phyloP scores from a whole-genome alignment of 345 rosid species.

The Murraya paniculata region DNA sequence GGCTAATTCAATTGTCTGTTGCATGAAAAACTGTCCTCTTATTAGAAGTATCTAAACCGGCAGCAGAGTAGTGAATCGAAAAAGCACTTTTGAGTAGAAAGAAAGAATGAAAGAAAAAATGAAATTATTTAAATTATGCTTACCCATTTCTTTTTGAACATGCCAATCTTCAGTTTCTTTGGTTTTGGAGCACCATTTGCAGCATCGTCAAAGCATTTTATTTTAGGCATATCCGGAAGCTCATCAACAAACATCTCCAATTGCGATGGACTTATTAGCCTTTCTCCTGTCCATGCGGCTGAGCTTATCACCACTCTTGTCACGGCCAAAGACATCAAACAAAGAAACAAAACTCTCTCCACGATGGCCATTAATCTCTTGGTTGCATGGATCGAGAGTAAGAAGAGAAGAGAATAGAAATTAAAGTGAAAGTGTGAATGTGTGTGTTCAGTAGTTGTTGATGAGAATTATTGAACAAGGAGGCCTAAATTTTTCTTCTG shows the following conservation, averaged over 20 bases:
- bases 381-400: not conserved
- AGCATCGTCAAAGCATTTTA: conserved; percentile 40
- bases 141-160: conserved; percentile 80
- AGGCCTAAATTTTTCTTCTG: not conserved
- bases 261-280: conserved; percentile 29
- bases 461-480: too few species aligned
- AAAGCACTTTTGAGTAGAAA: not conserved
- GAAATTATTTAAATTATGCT: not conserved
- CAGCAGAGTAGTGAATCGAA: not conserved
- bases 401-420: not conserved
- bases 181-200: conserved; percentile 39
- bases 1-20: not conserved
- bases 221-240: conserved; percentile 64
- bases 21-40: not conserved
- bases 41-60: not conserved
- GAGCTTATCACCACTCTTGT: not conserved
- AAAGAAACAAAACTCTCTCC: not conserved
- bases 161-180: conserved; percentile 63
- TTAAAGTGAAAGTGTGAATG: not conserved
- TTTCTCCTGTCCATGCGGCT: conserved; percentile 29
- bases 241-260: conserved; percentile 76
- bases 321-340: conserved; percentile 2
- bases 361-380: not conserved
- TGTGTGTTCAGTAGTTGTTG: not conserved
- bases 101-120: not conserved